These are phyloP conservation scores for Powellomyces hirtus DNA, from an alignment of 192 early-diverging fungal species.

Conservation along the genomic window DNA sequence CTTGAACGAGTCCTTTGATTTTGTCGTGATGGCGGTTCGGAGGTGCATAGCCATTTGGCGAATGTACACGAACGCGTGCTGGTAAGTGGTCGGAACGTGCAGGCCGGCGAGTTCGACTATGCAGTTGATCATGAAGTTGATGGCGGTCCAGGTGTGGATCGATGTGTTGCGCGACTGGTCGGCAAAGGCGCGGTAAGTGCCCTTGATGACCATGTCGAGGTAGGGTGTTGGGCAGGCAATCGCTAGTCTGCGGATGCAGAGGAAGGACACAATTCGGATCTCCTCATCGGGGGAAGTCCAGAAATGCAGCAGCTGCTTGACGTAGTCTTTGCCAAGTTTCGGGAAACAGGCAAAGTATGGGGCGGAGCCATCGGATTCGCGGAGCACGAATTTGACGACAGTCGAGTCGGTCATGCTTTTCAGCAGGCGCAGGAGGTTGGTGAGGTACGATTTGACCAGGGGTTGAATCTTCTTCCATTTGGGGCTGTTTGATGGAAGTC, in stretches of 20 bases:
- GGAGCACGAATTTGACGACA: constrained; percentile 82
- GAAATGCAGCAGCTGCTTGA: constrained; percentile 64
- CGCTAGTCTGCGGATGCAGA: constrained; percentile 76
- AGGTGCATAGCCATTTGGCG: constrained; percentile 91
- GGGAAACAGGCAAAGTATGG: constrained; percentile 81
- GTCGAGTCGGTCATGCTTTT: constrained; percentile 78
- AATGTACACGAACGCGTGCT: constrained; percentile 89
- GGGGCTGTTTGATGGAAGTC: constrained; percentile 33
- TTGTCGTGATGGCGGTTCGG: constrained; percentile 80
- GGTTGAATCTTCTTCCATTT: constrained; percentile 77
- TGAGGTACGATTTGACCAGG: constrained; percentile 80
- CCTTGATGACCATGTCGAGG: constrained; percentile 73
- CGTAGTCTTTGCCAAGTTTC: constrained; percentile 77
- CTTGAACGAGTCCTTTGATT: constrained; percentile 82
- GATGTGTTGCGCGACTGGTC: constrained; percentile 74
- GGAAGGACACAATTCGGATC: constrained; percentile 78
- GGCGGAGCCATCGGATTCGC: constrained; percentile 73
- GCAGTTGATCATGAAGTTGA: constrained; percentile 92
- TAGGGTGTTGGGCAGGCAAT: constrained; percentile 48
- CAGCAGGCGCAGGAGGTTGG: constrained; percentile 71
- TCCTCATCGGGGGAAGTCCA: constrained; percentile 67
- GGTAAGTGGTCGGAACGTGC: constrained; percentile 79
- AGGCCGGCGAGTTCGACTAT: constrained; percentile 85
- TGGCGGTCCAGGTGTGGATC: constrained; percentile 73
- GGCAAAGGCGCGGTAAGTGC: constrained; percentile 79